A percentile compares a stretch with the other conserved stretches of the same genome.
phyloP scores from a whole-genome alignment of 345 rosid genomes.

The Citrus reticulata region DNA sequence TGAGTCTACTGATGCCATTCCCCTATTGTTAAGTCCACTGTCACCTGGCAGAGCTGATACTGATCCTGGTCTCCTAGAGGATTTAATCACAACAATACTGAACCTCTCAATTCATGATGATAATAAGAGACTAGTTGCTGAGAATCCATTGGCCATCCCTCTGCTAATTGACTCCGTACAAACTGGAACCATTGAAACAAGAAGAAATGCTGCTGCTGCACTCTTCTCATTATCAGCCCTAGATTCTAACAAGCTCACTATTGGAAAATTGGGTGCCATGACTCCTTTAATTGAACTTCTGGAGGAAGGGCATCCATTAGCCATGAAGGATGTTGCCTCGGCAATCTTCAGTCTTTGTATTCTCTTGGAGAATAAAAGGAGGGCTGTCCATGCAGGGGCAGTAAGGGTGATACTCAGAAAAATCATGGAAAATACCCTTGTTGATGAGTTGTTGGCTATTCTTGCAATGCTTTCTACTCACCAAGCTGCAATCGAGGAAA shows the following conservation, averaged over 20 bases:
- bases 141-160: constrained; percentile 36
- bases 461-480: constrained; percentile 42
- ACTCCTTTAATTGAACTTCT: constrained; percentile 43
- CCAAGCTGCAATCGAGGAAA: constrained; percentile 32
- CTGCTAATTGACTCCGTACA: constrained; percentile 38
- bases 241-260: constrained; percentile 29
- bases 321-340: constrained; percentile 39
- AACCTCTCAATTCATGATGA: constrained; percentile 42
- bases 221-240: constrained; percentile 37
- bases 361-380: constrained; percentile 27
- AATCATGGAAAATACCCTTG: constrained; percentile 31
- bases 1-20: constrained; percentile 27
- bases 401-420: constrained; percentile 33
- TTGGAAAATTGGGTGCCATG: constrained; percentile 52
- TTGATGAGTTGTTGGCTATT: constrained; percentile 42
- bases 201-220: constrained; percentile 55
- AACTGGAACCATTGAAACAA: constrained; percentile 38
- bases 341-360: constrained; percentile 44
- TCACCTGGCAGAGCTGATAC: constrained; percentile 11
- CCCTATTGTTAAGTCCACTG: constrained; percentile 38
- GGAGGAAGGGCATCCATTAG: constrained; percentile 36
- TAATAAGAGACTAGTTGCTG: constrained; percentile 35
- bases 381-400: constrained; percentile 39
- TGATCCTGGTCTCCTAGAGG: constrained; percentile 40
- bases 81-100: constrained; percentile 39